phyloP scores from a whole-genome alignment of 768 basidiomycete species.

The Rhizopogon rudus region DNA sequence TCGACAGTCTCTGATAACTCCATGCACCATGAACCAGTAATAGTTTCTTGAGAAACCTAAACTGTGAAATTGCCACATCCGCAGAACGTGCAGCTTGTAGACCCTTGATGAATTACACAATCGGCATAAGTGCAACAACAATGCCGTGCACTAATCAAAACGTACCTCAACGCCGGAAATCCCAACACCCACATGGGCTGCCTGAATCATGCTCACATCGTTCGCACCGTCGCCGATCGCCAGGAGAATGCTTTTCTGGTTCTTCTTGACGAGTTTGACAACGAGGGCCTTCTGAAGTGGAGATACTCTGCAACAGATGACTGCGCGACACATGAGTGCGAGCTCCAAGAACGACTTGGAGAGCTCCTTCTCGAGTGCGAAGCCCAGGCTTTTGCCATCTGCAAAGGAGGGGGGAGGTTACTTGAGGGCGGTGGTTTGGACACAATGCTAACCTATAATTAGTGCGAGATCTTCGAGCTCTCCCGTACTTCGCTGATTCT shows the following conservation, averaged over 20 bases:
- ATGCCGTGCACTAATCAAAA: background rate
- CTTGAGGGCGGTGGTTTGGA: no score
- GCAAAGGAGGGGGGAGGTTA: background rate
- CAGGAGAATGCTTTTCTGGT: conserved; percentile 86
- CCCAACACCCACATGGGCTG: conserved; percentile 95
- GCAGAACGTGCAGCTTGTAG: conserved; percentile 97
- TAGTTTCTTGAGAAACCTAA: conserved; percentile 91
- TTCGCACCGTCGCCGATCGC: conserved; percentile 98
- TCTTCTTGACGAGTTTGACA: conserved; percentile 98
- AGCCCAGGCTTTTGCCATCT: conserved; percentile 95
- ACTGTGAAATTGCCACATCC: conserved; percentile 97
- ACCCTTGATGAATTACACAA: conserved; percentile 45
- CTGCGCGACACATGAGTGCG: conserved; percentile 97
- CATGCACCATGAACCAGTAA: conserved; percentile 96
- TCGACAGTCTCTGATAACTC: conserved; percentile 95
- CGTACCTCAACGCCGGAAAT: conserved; percentile 94
- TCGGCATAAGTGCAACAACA: background rate
- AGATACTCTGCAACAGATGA: conserved; percentile 68
- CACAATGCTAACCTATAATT: conserved; percentile 67
- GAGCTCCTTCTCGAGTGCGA: conserved; percentile 89
- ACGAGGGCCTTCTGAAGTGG: conserved; percentile 97
- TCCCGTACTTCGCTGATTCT: conserved; percentile 85
- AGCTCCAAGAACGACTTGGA: conserved; percentile 90
- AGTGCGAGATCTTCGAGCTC: conserved; percentile 94
- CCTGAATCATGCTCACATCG: conserved; percentile 99